Conservation (phyloP, 768 basidiomycete genomes). For the Tephrocybe sp. region DNA sequence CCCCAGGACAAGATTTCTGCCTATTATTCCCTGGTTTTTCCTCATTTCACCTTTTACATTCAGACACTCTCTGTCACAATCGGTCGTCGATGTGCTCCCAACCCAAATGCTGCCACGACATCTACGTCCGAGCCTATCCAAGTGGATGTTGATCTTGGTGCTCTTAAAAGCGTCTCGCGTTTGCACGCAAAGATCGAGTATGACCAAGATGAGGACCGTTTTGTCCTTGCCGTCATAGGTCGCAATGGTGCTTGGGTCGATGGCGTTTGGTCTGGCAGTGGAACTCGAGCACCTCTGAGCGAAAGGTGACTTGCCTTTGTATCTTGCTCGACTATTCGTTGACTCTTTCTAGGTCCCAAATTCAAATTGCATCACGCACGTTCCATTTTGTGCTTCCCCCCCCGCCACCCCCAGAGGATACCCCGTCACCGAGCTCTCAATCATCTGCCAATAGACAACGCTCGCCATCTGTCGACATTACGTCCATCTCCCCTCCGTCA, state of each 20-base stretch:
- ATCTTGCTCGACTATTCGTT: slow-evolving; percentile 7
- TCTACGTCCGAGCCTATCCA: slow-evolving; percentile 56
- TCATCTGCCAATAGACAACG: slow-evolving; percentile 65
- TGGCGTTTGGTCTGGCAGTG: slow-evolving; percentile 91
- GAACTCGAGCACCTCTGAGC: slow-evolving; percentile 79
- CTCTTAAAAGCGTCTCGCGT: slow-evolving; percentile 96
- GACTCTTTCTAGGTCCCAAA: slow-evolving; percentile 66
- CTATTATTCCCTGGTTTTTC: slow-evolving; percentile 92
- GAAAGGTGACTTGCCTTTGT: slow-evolving; percentile 55
- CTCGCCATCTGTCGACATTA: slow-evolving; percentile 82
- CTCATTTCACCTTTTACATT: slow-evolving; percentile 94
- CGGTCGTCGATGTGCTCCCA: slow-evolving; percentile 79
- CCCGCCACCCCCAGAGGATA: slow-evolving; percentile 73
- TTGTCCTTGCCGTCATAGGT: slow-evolving; percentile 89
- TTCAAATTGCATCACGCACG: slow-evolving; percentile 95
- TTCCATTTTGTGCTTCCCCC: slow-evolving; percentile 97
- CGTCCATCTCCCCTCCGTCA: slow-evolving; percentile 78
- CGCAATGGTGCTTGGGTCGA: slow-evolving; percentile 98
- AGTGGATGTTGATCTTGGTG: slow-evolving; percentile 90
- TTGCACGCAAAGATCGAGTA: slow-evolving; percentile 95
- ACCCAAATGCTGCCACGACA: slow-evolving; percentile 43
- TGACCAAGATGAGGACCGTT: slow-evolving; percentile 85
- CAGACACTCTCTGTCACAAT: slow-evolving; percentile 94
- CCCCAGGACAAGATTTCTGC: slow-evolving; percentile 81
- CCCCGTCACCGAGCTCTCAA: slow-evolving; percentile 76